These are phyloP conservation scores for Clitopilus passeckerianus DNA, from an alignment of 768 basidiomycete genomes.

Conservation along the genomic window DNA sequence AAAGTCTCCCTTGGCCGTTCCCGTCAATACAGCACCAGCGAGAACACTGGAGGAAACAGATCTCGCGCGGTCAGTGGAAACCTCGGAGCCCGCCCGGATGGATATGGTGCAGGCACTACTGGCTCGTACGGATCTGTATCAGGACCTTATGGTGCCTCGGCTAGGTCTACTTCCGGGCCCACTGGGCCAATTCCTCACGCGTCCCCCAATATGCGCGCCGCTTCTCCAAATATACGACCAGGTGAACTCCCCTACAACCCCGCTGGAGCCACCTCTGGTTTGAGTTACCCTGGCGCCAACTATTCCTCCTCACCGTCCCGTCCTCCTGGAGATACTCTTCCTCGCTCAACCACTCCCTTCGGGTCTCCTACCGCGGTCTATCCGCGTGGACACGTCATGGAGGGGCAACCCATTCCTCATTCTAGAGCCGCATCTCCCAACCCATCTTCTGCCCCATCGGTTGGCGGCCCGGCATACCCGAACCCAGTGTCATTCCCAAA, in stretches of 20 bases:
- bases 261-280: constrained; percentile 12
- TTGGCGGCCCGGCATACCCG: constrained; percentile 14
- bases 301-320: constrained; percentile 31
- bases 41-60: constrained; percentile 25
- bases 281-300: constrained; percentile 26
- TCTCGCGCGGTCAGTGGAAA: constrained; percentile 34
- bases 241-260: constrained; percentile 34
- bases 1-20: constrained; percentile 31
- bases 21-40: constrained; percentile 40
- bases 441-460: constrained; percentile 26
- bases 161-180: constrained; percentile 13
- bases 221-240: constrained; percentile 46
- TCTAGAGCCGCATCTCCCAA: constrained; percentile 52
- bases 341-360: constrained; percentile 40
- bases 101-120: constrained; percentile 20
- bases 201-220: constrained; percentile 22
- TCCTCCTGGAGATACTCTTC: constrained; percentile 25
- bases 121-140: constrained; percentile 25
- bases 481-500: constrained; percentile 11
- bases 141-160: constrained; percentile 25
- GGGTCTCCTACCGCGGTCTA: constrained; percentile 33
- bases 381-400: constrained; percentile 52
- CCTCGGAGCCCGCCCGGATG: constrained; percentile 22
- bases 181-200: constrained; percentile 12
- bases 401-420: constrained; percentile 42